Percentiles rank a stretch among this genome's conserved stretches.
Conservation (phyloP, 495 filamentous ascomycete species). For the Aspergillus carlsbadensis region DNA sequence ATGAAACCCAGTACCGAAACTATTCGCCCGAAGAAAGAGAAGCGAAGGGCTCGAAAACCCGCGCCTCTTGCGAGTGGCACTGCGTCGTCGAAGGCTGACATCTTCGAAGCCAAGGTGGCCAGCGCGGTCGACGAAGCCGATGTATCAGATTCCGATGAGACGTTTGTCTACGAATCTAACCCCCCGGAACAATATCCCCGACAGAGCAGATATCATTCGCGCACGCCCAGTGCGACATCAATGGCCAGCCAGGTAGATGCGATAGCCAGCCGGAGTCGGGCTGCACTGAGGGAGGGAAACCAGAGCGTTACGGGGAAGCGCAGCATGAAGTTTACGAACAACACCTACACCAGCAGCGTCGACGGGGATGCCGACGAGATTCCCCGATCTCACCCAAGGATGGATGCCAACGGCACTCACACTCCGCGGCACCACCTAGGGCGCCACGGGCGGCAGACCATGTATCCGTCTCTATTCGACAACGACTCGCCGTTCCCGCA, state of each 20-base stretch:
- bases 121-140: constrained; percentile 90
- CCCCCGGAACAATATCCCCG: constrained; percentile 78
- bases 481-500: constrained; percentile 68
- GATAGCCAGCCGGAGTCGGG: constrained; percentile 59
- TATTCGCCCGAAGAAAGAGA: constrained; percentile 87
- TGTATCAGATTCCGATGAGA: constrained; percentile 96
- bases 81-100: constrained; percentile 95
- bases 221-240: constrained; percentile 92
- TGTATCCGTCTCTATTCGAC: constrained; percentile 72
- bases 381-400: constrained; percentile 54
- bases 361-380: constrained; percentile 66
- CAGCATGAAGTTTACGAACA: constrained; percentile 98
- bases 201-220: constrained; percentile 83
- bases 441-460: constrained; percentile 66
- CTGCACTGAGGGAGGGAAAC: constrained; percentile 60
- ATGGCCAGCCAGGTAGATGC: constrained; percentile 79
- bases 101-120: constrained; percentile 95
- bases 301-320: constrained; percentile 76
- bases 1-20: constrained; percentile 89
- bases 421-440: constrained; percentile 72
- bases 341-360: constrained; percentile 60
- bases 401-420: constrained; percentile 61
- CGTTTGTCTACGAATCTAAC: constrained; percentile 98
- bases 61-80: constrained; percentile 44
- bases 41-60: constrained; percentile 77